These are phyloP conservation scores for Coemansia sp. DNA, from an alignment of 192 early-diverging fungal genomes.

Conservation along the genomic window DNA sequence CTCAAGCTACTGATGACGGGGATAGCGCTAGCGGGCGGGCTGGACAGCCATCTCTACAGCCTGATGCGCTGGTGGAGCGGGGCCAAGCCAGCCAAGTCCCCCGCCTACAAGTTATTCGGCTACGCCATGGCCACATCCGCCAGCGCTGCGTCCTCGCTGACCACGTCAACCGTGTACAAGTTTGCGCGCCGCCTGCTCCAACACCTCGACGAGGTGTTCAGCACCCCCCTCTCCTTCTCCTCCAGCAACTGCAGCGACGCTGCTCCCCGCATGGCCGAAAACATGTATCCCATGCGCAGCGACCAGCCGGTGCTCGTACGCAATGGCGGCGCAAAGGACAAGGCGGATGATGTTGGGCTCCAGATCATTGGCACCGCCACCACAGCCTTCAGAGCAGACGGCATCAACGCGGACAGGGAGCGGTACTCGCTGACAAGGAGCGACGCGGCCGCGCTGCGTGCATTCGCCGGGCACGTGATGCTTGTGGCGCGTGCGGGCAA, in stretches of 20 bases:
- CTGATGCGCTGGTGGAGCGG: slow-evolving; percentile 51
- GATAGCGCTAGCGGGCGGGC: slow-evolving; percentile 18
- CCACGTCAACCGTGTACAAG: slow-evolving; percentile 47
- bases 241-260: slow-evolving; percentile 22
- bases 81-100: slow-evolving; percentile 16
- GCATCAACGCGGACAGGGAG: not conserved
- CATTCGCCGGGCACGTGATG: slow-evolving; percentile 39
- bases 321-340: not conserved
- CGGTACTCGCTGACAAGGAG: slow-evolving; percentile 10
- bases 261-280: not conserved
- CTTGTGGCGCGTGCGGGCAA: slow-evolving; percentile 14
- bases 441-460: slow-evolving; percentile 41
- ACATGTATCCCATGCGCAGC: not conserved
- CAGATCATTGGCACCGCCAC: not conserved
- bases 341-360: not conserved
- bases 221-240: too few species aligned
- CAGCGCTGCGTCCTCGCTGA: slow-evolving; percentile 19
- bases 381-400: too few species aligned
- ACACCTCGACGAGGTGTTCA: slow-evolving; percentile 27
- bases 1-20: slow-evolving; percentile 28
- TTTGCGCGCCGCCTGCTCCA: slow-evolving; percentile 43
- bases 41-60: slow-evolving; percentile 27
- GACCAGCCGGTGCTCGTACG: not conserved
- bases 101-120: slow-evolving; percentile 36
- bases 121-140: slow-evolving; percentile 30